Evolutionary conservation across 2,329 filamentous ascomycete genomes (phyloP).

Genomic region (Cytospora paraplurivora): DNA sequence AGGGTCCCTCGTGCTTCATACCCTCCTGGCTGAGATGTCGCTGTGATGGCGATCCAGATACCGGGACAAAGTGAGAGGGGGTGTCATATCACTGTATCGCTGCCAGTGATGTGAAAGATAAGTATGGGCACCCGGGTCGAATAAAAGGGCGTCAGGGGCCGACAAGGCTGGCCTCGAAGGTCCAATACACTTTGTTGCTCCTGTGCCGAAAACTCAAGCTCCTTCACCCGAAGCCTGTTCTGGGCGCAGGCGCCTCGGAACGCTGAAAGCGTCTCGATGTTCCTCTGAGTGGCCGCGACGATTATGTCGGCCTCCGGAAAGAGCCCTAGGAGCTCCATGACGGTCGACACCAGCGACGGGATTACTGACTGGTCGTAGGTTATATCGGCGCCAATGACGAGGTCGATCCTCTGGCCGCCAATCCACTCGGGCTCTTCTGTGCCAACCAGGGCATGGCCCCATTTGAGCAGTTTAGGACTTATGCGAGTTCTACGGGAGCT

Average conservation of each 20-base stretch:
- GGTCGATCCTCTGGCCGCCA: constrained; percentile 52
- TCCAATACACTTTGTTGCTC: not conserved
- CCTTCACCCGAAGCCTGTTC: constrained; percentile 2
- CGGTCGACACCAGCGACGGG: constrained; percentile 64
- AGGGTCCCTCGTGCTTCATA: not conserved
- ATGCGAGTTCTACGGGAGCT: constrained; percentile 43
- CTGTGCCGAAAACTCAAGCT: constrained; percentile 6
- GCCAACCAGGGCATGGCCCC: constrained; percentile 63
- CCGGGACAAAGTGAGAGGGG: too few relatives aligned
- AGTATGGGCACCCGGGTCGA: constrained; percentile 18
- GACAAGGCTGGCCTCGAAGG: not conserved
- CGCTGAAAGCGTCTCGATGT: constrained; percentile 38
- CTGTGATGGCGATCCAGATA: too few relatives aligned
- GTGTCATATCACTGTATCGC: not conserved
- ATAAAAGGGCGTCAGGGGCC: constrained; percentile 23
- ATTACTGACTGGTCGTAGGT: constrained; percentile 72
- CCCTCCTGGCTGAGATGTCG: not conserved
- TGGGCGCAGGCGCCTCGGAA: constrained; percentile 17
- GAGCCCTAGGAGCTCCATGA: constrained; percentile 62
- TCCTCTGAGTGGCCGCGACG: constrained; percentile 72
- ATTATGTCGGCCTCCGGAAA: constrained; percentile 61
- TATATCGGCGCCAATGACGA: constrained; percentile 76
- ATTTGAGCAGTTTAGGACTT: constrained; percentile 59
- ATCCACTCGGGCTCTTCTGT: constrained; percentile 59
- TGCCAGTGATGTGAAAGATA: constrained; percentile 14